These are phyloP conservation scores for Massospora cicadina DNA, from an alignment of 371 early-diverging fungal genomes.

Conservation along the genomic window DNA sequence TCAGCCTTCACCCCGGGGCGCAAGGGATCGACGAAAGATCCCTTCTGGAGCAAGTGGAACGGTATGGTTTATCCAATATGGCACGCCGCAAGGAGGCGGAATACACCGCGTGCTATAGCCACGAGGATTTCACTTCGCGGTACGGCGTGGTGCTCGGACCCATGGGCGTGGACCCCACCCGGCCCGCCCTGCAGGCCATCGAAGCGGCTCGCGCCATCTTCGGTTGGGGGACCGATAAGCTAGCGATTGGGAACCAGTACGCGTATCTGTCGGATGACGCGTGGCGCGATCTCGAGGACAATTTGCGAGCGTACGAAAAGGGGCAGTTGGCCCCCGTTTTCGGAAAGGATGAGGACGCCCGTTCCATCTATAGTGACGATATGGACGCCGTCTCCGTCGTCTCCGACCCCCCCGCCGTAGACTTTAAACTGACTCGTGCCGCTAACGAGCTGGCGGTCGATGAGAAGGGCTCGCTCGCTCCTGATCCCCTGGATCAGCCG, in stretches of 20 bases:
- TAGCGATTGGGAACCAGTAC: conserved; percentile 31
- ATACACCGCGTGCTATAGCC: conserved; percentile 39
- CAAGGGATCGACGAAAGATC: conserved; percentile 10
- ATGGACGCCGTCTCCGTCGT: neutral
- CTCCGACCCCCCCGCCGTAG: neutral
- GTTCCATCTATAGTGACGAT: neutral
- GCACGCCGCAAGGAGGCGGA: conserved; percentile 31
- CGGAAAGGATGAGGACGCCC: conserved; percentile 19
- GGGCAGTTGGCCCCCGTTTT: conserved; percentile 33
- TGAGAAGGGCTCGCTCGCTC: conserved; percentile 18
- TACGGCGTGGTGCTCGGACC: conserved; percentile 22
- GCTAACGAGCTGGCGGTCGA: conserved; percentile 19
- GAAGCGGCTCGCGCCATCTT: conserved; percentile 23
- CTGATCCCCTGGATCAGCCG: conserved; percentile 24
- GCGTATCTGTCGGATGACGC: conserved; percentile 49
- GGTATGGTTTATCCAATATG: conserved; percentile 40
- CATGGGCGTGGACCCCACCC: conserved; percentile 21
- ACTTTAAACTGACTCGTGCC: conserved; percentile 5
- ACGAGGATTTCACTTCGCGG: conserved; percentile 41
- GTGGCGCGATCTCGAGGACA: conserved; percentile 64
- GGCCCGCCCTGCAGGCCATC: conserved; percentile 21
- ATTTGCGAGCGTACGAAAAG: conserved; percentile 50
- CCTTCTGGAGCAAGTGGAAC: conserved; percentile 41
- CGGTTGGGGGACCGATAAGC: conserved; percentile 24
- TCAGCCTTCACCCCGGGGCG: conserved; percentile 36